Base-by-base conservation (phyloP, 352 stramenopile species). In the Globisporangium yorkense region DNA sequence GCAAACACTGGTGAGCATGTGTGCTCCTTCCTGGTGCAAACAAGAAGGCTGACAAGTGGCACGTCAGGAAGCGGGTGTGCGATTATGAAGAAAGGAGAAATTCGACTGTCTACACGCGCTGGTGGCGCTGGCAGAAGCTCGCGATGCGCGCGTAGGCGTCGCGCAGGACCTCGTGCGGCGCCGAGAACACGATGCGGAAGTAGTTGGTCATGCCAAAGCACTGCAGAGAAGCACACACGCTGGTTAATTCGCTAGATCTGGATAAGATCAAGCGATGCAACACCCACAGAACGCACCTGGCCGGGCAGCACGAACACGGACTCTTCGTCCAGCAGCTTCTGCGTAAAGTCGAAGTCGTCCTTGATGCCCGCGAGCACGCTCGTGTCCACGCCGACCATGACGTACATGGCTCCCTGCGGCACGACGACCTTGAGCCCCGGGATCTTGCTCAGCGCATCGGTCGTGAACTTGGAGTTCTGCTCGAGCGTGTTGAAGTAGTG, bases 371-470 rank as follows among this genome's bases (percentile, higher is more conserved):
- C 82, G 39, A 97, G 72, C 18, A 82, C 47, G 24, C 62, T 61
- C 0, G 75, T 79, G 61, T 94, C 75, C 46, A 98, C 29, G 61
- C 72, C 52, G 67, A 87, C 81, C 88, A 98, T 98, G 13, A 87
- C 81, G 65, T 99, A 99, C 93, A 98, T 98, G 39, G 96, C 92
- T 10, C 96, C 96, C 55, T 98, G 82, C 1, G 95, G 89, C 15
- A 87, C 70, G 31, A 97, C 76, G 7, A 98, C 87, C 27, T 89
- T 62, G 8, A 98, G 68, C 20, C 92, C 91, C 41, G 75, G 83
- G 35, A 96, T 96, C 37, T 80, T 75, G 41, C 67, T 67, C 18
- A 98, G 61, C 2, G 78, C 59, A 5, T 85, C 63, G 27, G 84
- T 86, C 0, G 94, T 89, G 57, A 97, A 88, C 50, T 74, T 82